Evolutionary conservation across 2,329 filamentous ascomycete genomes (phyloP), one percentile per base, ranked within the genome.

Genomic region (Metarhizium album): DNA sequence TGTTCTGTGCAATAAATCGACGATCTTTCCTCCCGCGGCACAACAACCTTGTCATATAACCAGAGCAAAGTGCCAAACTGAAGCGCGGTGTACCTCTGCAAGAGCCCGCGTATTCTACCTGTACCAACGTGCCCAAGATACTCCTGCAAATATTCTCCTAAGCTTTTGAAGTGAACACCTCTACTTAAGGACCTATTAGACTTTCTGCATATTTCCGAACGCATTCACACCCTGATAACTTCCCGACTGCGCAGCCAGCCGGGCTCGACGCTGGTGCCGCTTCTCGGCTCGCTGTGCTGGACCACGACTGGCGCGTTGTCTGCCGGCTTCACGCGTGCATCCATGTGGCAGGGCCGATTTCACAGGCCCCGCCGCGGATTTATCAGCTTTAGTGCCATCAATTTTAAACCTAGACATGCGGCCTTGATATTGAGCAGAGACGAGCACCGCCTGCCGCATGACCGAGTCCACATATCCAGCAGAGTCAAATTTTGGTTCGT

Each of bases 201-300:
- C 46, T 24, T 49, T 35, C 42, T 55, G 47, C 42, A 56, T 49
- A 11, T 56, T 55, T 38, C 61, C 52, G 33, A 53, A 64, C 5
- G 53, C 58, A 42, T 65, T 65, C 1, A 65, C 58, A 3, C 62
- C 63, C 9, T 52, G 53, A 16, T 62, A 65, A 1, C 47, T 45
- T 1, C 53, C 47, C 13, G 55, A 33, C 2, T 52, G 53, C 18
- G 52, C 48, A 5, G 33, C 40, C 13, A 50, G 20, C 31, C 24
- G 51, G 38, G 48, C 48, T 33, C 51, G 51, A 47, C 51, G 48
- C 35, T 48, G 47, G 2, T n/a, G 24, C 11, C 42, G 48, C 49
- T 22, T 50, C 20, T 18, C 45, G 43, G 46, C 55, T 23, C 40
- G 20, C 11, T 16, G 40, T 14, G 40, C 22, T 16, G 40, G 4